Evolutionary conservation across 768 basidiomycete genomes (phyloP).

Genomic region (Coprinopsis cinerea): DNA sequence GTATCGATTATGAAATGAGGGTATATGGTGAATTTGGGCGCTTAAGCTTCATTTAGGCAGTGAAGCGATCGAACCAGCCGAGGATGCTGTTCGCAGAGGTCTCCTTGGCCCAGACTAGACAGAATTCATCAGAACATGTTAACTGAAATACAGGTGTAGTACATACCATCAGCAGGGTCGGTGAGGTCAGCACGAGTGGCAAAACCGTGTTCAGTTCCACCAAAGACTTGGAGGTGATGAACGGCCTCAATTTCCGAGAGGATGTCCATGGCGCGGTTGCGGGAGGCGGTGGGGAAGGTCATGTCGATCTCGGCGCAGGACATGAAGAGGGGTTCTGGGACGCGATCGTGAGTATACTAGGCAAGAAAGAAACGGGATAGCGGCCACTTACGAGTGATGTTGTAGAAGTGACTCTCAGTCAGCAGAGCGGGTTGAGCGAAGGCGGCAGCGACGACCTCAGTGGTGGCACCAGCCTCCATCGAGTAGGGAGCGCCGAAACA

Average conservation of each 20-base stretch:
- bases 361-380: neutral
- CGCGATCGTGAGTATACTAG: neutral
- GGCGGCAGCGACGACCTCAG: constrained; percentile 42
- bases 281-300: constrained; percentile 44
- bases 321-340: constrained; percentile 50
- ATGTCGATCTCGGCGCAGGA: constrained; percentile 52
- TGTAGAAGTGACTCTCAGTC: constrained; percentile 45
- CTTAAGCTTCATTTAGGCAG: no score
- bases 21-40: no score
- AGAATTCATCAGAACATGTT: no score
- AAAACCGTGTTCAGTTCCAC: constrained; percentile 43
- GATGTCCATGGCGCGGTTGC: constrained; percentile 51
- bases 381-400: constrained; percentile 29
- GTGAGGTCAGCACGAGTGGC: constrained; percentile 40
- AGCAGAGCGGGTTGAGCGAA: constrained; percentile 51
- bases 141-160: constrained; percentile 4
- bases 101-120: no score
- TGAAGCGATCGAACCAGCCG: no score
- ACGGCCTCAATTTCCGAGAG: constrained; percentile 43
- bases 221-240: constrained; percentile 56
- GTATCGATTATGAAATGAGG: no score
- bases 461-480: constrained; percentile 39
- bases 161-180: constrained; percentile 32
- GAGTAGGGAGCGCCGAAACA: constrained; percentile 54
- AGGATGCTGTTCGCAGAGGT: no score